Evolutionary conservation across 1,139 yeast genomes (phyloP).

Genomic region (Taphrina betulina): DNA sequence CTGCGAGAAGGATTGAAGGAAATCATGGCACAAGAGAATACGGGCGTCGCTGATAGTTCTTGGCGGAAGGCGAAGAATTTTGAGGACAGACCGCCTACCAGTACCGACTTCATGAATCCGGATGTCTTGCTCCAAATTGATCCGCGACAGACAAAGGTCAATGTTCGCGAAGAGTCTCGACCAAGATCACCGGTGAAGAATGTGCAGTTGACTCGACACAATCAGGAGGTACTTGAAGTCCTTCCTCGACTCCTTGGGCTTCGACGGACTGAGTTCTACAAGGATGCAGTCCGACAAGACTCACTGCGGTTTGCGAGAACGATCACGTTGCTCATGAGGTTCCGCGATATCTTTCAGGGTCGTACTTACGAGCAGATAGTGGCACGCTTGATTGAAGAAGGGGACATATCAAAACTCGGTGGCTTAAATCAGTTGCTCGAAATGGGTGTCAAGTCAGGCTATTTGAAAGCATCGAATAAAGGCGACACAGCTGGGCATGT

Average conservation of each 20-base stretch:
- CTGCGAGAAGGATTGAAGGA: not conserved
- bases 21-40: not conserved
- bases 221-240: constrained; percentile 1
- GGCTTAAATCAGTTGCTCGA: constrained; percentile 6
- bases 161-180: not conserved
- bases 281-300: constrained; percentile 11
- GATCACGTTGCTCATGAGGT: constrained; percentile 16
- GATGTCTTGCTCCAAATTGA: not conserved
- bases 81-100: too few species aligned
- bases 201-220: not conserved
- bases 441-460: constrained; percentile 17
- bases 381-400: constrained; percentile 13
- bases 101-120: not conserved
- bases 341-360: constrained; percentile 4
- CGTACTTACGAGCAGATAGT: not conserved
- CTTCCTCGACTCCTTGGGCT: not conserved
- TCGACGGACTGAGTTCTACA: not conserved
- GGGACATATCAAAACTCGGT: constrained; percentile 13
- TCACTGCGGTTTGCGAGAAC: constrained; percentile 7
- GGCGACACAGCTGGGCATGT: constrained; percentile 1
- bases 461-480: not conserved
- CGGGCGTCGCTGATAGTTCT: not conserved
- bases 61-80: not conserved
- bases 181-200: too few species aligned
- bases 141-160: not conserved